These are phyloP conservation scores for Myriosclerotinia curreyana DNA, from an alignment of 2,329 filamentous ascomycete genomes.

Conservation along the genomic window DNA sequence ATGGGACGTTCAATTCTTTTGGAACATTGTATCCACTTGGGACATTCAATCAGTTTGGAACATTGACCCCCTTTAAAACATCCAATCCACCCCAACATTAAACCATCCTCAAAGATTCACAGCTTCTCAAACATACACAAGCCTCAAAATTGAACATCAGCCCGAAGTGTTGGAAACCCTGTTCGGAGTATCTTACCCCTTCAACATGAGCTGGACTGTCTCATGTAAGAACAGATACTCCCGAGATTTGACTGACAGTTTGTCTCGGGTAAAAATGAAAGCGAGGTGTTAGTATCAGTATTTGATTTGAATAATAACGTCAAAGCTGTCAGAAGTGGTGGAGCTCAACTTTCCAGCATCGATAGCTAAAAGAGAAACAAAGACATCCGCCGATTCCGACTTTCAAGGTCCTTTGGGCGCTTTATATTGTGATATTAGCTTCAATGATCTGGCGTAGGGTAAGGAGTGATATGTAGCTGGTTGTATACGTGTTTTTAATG, in stretches of 20 bases:
- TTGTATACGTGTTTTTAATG: neutral
- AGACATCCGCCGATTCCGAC: no score
- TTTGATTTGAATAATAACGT: no score
- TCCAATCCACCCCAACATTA: neutral
- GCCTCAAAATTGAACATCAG: neutral
- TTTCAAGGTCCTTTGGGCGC: neutral
- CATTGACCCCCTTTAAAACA: neutral
- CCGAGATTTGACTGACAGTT: neutral
- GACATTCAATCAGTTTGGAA: no score
- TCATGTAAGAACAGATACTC: neutral
- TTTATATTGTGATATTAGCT: neutral
- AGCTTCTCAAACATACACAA: neutral
- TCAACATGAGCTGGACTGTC: conserved; percentile 6
- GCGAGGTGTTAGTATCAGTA: neutral
- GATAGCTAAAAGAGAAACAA: neutral
- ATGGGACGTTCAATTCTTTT: neutral
- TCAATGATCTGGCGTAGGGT: neutral
- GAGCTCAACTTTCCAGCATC: neutral
- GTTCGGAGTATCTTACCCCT: neutral
- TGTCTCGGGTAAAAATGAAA: conserved; percentile 1
- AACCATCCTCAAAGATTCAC: neutral
- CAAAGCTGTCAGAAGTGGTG: neutral
- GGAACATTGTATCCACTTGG: neutral
- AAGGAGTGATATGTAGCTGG: neutral
- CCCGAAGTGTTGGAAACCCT: neutral